A percentile compares a stretch with the other conserved stretches of the same genome.
These are phyloP conservation scores for Celoporthe dispersa DNA, from an alignment of 2,329 filamentous ascomycete species.

Conservation along the genomic window DNA sequence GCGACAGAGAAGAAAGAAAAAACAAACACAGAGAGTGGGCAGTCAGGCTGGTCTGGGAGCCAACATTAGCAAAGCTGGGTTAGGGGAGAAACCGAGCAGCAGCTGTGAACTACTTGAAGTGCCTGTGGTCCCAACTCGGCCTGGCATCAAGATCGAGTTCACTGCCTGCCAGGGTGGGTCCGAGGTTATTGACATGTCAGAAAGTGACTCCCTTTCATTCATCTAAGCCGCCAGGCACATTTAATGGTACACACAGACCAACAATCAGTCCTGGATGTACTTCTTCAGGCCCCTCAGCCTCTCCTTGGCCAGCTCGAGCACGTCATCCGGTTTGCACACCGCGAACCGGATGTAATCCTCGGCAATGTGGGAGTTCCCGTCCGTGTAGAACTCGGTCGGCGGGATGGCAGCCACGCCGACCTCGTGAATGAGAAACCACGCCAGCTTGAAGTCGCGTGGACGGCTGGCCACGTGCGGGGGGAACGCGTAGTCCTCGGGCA, in stretches of 20 bases:
- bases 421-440: slow-evolving; percentile 97
- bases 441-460: slow-evolving; percentile 90
- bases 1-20: neutral
- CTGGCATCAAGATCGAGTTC: neutral
- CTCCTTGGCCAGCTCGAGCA: slow-evolving; percentile 80
- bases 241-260: neutral
- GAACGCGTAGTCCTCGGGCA: slow-evolving; percentile 86
- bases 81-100: neutral
- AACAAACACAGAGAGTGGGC: neutral
- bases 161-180: slow-evolving; percentile 9
- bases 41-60: neutral
- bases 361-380: slow-evolving; percentile 78
- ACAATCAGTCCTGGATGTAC: slow-evolving; percentile 56
- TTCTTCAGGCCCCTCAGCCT: slow-evolving; percentile 73
- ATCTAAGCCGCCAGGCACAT: neutral
- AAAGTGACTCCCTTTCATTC: neutral
- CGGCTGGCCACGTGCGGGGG: slow-evolving; percentile 84
- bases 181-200: neutral
- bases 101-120: neutral
- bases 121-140: neutral
- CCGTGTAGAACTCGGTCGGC: slow-evolving; percentile 95
- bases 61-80: neutral
- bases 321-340: slow-evolving; percentile 91
- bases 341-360: slow-evolving; percentile 95
- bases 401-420: slow-evolving; percentile 94